Evolutionary conservation across 306 rosid genomes (phyloP), one percentile per base, ranked within the genome.

Genomic region (Comarum palustre): DNA sequence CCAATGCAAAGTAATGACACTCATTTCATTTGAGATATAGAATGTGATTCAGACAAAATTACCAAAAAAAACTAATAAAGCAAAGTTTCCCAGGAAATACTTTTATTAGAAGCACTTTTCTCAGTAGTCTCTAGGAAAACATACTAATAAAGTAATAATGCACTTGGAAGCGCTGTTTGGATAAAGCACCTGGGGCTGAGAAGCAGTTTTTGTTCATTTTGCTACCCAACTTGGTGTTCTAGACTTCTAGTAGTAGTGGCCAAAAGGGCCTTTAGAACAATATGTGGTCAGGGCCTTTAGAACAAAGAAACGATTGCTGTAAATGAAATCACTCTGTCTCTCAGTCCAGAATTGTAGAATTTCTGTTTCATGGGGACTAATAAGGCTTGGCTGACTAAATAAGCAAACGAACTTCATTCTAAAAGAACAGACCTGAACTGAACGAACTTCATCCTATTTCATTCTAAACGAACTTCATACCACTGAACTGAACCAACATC

Each of bases 381-480:
- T 46, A 52, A 8, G 42, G 60, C 29, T 71, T 41, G 29, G 5
- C n/a, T n/a, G n/a, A n/a, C n/a, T n/a, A n/a, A n/a, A n/a, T n/a
- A n/a, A n/a, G n/a, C n/a, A n/a, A n/a, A n/a, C n/a, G n/a, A n/a
- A n/a, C n/a, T n/a, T n/a, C n/a, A n/a, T n/a, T n/a, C n/a, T n/a
- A n/a, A n/a, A n/a, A n/a, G n/a, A n/a, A n/a, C n/a, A n/a, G n/a
- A n/a, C n/a, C n/a, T n/a, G n/a, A n/a, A n/a, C n/a, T n/a, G n/a
- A n/a, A n/a, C n/a, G n/a, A n/a, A n/a, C n/a, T n/a, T n/a, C n/a
- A 70, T 13, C 7, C 24, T 29, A 29, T 24, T 57, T 87, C 83
- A 90, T 38, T 89, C 92, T 38, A 93, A 73, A 45, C 90, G 92
- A 34, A 93, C 96, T 59, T 93, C 88, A 15, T 89, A 93, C 98